phyloP scores from a whole-genome alignment of 805 yeast genomes.

The Grigorovia jiainica region DNA sequence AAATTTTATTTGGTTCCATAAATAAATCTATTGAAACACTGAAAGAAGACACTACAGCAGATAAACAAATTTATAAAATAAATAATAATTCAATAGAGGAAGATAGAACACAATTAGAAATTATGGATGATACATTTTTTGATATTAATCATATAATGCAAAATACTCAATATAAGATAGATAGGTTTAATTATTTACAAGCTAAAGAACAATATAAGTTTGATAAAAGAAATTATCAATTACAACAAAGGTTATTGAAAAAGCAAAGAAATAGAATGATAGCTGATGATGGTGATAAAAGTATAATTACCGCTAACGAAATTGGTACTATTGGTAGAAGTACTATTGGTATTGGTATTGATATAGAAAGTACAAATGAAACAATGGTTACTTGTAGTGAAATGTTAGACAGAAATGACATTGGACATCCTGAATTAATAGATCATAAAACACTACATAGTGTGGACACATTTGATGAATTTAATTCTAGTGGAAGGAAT shows the following conservation, averaged over 20 bases:
- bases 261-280: neutral
- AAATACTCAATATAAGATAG: neutral
- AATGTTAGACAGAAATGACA: neutral
- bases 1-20: neutral
- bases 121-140: neutral
- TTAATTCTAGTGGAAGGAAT: too few relatives aligned
- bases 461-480: too few relatives aligned
- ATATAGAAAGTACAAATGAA: too few relatives aligned
- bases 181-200: neutral
- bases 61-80: neutral
- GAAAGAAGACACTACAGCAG: neutral
- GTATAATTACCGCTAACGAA: too few relatives aligned
- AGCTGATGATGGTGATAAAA: too few relatives aligned
- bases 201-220: neutral
- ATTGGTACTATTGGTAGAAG: too few relatives aligned
- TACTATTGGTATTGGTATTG: too few relatives aligned
- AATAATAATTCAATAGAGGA: neutral
- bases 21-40: neutral
- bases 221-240: neutral
- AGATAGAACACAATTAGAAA: neutral
- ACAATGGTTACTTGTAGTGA: neutral
- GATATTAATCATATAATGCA: neutral
- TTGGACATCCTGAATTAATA: neutral
- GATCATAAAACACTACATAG: neutral
- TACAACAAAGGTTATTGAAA: neutral